Evolutionary conservation across 2,329 filamentous ascomycete species (phyloP).

Genomic region (Helotiales sp.): DNA sequence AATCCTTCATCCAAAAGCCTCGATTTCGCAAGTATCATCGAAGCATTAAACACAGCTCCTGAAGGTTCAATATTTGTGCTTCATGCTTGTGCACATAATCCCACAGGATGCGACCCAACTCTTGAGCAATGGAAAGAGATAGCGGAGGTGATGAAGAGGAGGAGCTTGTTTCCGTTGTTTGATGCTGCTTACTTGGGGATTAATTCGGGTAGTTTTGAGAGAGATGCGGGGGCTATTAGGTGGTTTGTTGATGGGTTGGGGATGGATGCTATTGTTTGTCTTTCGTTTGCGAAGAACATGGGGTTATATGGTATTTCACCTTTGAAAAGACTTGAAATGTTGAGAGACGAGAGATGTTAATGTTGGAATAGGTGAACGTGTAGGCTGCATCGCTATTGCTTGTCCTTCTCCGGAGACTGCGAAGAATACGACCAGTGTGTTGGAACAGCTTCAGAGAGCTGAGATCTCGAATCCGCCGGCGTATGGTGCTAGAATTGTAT

Average conservation of each 20-base stretch:
- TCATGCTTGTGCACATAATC: constrained; percentile 46
- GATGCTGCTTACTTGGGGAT: constrained; percentile 38
- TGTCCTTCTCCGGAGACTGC: constrained; percentile 19
- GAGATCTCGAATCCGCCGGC: constrained; percentile 39
- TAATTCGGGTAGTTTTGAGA: constrained; percentile 33
- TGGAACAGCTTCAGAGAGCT: constrained; percentile 37
- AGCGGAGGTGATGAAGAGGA: constrained; percentile 25
- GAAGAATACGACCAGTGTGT: constrained; percentile 29
- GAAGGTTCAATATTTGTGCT: constrained; percentile 36
- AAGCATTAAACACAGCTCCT: constrained; percentile 31
- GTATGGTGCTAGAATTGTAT: constrained; percentile 39
- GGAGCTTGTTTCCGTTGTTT: constrained; percentile 34
- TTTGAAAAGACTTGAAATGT: background rate
- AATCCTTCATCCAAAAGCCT: constrained; percentile 32
- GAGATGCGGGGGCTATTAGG: constrained; percentile 36
- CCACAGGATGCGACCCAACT: constrained; percentile 43
- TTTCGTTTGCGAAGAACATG: constrained; percentile 65
- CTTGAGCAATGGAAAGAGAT: constrained; percentile 36
- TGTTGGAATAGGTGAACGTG: constrained; percentile 14
- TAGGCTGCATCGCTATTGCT: constrained; percentile 27
- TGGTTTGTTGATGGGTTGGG: constrained; percentile 36
- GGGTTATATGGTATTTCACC: constrained; percentile 42
- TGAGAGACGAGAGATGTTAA: background rate
- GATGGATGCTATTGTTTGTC: constrained; percentile 54
- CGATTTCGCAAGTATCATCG: constrained; percentile 36